These are phyloP conservation scores for Bjerkandera adusta DNA, from an alignment of 1,284 basidiomycete species.

Conservation along the genomic window DNA sequence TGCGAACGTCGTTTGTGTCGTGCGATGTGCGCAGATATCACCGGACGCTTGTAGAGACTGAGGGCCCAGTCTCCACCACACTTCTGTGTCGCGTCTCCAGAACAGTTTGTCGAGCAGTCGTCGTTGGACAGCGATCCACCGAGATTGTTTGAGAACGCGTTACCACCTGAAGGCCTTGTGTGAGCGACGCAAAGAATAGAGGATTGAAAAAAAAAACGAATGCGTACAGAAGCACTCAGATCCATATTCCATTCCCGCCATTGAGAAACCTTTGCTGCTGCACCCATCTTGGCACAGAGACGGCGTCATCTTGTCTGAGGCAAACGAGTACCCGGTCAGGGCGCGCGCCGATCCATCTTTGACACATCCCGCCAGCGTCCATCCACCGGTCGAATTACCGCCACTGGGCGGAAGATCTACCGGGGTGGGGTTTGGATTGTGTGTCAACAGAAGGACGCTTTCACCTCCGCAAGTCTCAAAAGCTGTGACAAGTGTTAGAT, in stretches of 20 bases:
- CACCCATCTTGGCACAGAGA: constrained; percentile 21
- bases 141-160: constrained; percentile 10
- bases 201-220: neutral
- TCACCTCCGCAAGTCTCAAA: constrained; percentile 28
- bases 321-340: constrained; percentile 23
- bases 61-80: constrained; percentile 19
- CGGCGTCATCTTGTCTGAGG: constrained; percentile 23
- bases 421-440: constrained; percentile 20
- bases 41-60: constrained; percentile 4
- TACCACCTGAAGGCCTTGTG: constrained; percentile 8
- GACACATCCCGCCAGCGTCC: constrained; percentile 20
- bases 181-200: neutral
- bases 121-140: constrained; percentile 7
- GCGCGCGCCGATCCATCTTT: constrained; percentile 17
- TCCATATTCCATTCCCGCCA: constrained; percentile 26
- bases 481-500: constrained; percentile 2
- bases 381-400: constrained; percentile 10
- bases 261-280: constrained; percentile 19
- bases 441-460: constrained; percentile 22
- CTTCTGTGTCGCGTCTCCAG: constrained; percentile 10
- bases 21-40: no score
- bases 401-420: constrained; percentile 5
- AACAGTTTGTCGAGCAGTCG: constrained; percentile 13
- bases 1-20: no score
- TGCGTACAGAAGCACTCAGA: constrained; percentile 26